Conservation (phyloP, 2,329 filamentous ascomycete genomes). For the Hypomyces rosellus region DNA sequence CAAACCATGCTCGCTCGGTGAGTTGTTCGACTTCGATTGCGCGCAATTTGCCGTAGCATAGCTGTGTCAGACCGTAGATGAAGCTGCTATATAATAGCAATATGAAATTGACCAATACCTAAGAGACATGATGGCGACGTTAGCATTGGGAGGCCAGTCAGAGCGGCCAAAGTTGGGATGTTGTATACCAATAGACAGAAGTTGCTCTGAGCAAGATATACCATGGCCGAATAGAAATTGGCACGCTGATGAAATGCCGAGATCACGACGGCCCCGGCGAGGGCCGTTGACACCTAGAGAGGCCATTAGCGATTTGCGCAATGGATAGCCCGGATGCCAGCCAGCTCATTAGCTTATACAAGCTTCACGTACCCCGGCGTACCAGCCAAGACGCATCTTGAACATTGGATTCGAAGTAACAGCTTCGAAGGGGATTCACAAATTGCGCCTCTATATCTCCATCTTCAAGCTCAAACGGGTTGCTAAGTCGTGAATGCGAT, state of each 20-base stretch:
- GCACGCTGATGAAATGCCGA: slow-evolving; percentile 91
- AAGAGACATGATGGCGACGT: not conserved
- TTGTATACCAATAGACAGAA: slow-evolving; percentile 79
- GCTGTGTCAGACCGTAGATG: slow-evolving; percentile 79
- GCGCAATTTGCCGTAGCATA: slow-evolving; percentile 85
- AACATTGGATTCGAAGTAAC: slow-evolving; percentile 20
- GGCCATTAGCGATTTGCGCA: slow-evolving; percentile 15
- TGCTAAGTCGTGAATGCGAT: not conserved
- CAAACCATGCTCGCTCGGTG: slow-evolving; percentile 97
- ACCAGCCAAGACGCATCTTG: slow-evolving; percentile 55
- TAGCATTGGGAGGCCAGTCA: not conserved
- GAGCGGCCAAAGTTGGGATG: not conserved
- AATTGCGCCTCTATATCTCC: slow-evolving; percentile 9
- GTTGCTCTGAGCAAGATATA: slow-evolving; percentile 94
- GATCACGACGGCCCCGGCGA: slow-evolving; percentile 76
- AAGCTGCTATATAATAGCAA: slow-evolving; percentile 74
- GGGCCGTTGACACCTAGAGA: slow-evolving; percentile 66
- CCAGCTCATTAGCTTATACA: slow-evolving; percentile 1
- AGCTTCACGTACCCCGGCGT: slow-evolving; percentile 48
- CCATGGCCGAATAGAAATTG: slow-evolving; percentile 97
- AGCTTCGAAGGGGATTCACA: not conserved
- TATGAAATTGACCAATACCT: slow-evolving; percentile 89
- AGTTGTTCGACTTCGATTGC: slow-evolving; percentile 95
- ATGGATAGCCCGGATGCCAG: slow-evolving; percentile 2
- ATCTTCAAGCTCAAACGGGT: not conserved